Conservation (phyloP, 495 filamentous ascomycete genomes). For the Tuber melanosporum region DNA sequence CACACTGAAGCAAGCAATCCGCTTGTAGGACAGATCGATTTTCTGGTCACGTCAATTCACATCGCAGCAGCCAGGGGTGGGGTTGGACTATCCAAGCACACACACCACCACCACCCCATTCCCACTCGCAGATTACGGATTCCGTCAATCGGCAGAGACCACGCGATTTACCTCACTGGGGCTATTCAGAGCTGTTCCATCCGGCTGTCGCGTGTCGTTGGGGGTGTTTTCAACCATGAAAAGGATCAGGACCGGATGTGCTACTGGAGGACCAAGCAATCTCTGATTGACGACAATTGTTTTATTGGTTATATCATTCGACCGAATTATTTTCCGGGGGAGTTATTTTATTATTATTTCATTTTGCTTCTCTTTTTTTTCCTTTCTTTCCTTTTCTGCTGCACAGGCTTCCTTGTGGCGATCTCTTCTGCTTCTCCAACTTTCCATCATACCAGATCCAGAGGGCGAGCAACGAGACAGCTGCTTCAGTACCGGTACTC, state of each 20-base stretch:
- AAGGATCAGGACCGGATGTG: conserved; percentile 29
- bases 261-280: conserved; percentile 29
- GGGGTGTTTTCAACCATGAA: conserved; percentile 33
- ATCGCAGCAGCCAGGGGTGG: conserved; percentile 40
- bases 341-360: conserved; percentile 6
- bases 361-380: conserved; percentile 26
- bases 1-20: conserved; percentile 41
- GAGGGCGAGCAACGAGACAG: background rate
- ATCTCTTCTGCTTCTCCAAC: conserved; percentile 28
- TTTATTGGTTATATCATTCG: conserved; percentile 1
- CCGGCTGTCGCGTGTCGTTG: conserved; percentile 37
- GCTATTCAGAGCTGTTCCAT: conserved; percentile 33
- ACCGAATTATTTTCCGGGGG: background rate
- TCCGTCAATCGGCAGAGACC: conserved; percentile 40
- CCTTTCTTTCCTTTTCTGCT: conserved; percentile 24
- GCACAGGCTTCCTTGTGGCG: conserved; percentile 37
- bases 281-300: conserved; percentile 9
- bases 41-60: conserved; percentile 42
- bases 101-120: conserved; percentile 17
- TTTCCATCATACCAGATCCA: conserved; percentile 24
- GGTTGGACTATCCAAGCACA: conserved; percentile 28
- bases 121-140: conserved; percentile 15
- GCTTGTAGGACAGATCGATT: conserved; percentile 41
- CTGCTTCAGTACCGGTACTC: background rate
- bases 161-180: conserved; percentile 38